Percentiles rank a stretch among this genome's conserved stretches.
phyloP scores from a whole-genome alignment of 768 basidiomycete genomes.

The Panaeolus cyanescens region DNA sequence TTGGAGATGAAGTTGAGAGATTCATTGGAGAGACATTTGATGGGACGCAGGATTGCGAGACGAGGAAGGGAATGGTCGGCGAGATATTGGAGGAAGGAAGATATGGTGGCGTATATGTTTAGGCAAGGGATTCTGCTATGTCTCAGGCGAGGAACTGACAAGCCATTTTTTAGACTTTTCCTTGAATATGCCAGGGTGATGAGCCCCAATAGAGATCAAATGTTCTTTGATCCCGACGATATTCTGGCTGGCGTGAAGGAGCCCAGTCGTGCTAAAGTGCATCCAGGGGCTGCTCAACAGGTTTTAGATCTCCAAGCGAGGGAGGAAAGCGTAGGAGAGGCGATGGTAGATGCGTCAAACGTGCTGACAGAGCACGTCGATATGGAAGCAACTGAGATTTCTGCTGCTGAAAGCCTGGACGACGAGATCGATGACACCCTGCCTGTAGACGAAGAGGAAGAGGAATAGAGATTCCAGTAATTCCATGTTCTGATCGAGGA shows the following conservation, averaged over 20 bases:
- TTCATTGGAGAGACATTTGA: not conserved
- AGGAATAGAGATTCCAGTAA: too few relatives aligned
- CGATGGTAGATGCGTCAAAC: too few relatives aligned
- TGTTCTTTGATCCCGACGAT: slow-evolving; percentile 21
- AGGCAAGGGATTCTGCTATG: slow-evolving; percentile 39
- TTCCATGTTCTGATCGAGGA: too few relatives aligned
- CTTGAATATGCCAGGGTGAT: slow-evolving; percentile 57
- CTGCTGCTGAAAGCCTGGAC: too few relatives aligned
- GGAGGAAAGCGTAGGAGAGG: not conserved
- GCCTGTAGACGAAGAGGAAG: too few relatives aligned
- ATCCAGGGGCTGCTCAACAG: not conserved
- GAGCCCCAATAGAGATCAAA: slow-evolving; percentile 45
- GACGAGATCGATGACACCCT: too few relatives aligned
- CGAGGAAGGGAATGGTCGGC: slow-evolving; percentile 58
- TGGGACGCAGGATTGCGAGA: slow-evolving; percentile 43
- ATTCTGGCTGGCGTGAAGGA: not conserved
- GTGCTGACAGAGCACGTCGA: too few relatives aligned
- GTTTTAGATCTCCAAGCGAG: not conserved
- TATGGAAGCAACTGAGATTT: too few relatives aligned
- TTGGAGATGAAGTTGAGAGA: not conserved
- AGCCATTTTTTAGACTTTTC: slow-evolving; percentile 38
- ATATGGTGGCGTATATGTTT: slow-evolving; percentile 59
- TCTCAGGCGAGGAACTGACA: not conserved
- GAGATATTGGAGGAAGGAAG: slow-evolving; percentile 58
- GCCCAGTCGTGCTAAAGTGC: not conserved